Evolutionary conservation across 805 yeast species (phyloP), one percentile per base, ranked within the genome.

Genomic region (Nakazawaea molendinolei): DNA sequence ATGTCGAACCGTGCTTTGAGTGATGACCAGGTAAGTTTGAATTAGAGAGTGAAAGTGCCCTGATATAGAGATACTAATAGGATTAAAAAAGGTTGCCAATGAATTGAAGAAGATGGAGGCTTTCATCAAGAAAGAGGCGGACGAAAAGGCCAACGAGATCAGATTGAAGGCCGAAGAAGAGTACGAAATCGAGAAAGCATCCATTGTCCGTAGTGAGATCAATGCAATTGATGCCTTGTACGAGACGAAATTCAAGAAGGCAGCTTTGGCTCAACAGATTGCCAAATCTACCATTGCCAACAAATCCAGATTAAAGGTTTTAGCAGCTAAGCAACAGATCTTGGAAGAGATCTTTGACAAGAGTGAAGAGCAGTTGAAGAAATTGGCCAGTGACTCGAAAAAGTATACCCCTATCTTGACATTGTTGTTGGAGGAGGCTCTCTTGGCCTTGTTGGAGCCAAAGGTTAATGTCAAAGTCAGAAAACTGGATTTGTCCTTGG

Each of bases 71-170:
- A 3, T 31, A 3, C 3, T 31, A 13, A 15, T 31, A 14, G 26
- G 20, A 14, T 13, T 23, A 23, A 5, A 23, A 22, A 22, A 89
- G 87, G 97, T 90, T 49, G 87, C 83, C 55, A 86, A 86, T 51
- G 98, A 92, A 70, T 84, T 92, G 63, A 79, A 80, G 60, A 92
- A 92, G 71, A 92, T 92, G 97, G 95, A 90, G 60, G 89, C 94
- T 57, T 92, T 92, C 79, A 92, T 92, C 74, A 86, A 83, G 67
- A 92, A 90, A 75, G 99, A 92, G 68, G 99, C 99, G 26, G 95
- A 89, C 54, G 99, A 92, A 63, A 92, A 92, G 68, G 96, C 97
- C 48, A 86, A 85, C 60, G 99, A 92, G 64, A 87, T 92, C 56
- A 79, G 74, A 58, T 71, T 92, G 53, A 94, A 92, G 69, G 96